phyloP scores from a whole-genome alignment of 106 monocot genomes.

The Acanthochlamys bracteata region DNA sequence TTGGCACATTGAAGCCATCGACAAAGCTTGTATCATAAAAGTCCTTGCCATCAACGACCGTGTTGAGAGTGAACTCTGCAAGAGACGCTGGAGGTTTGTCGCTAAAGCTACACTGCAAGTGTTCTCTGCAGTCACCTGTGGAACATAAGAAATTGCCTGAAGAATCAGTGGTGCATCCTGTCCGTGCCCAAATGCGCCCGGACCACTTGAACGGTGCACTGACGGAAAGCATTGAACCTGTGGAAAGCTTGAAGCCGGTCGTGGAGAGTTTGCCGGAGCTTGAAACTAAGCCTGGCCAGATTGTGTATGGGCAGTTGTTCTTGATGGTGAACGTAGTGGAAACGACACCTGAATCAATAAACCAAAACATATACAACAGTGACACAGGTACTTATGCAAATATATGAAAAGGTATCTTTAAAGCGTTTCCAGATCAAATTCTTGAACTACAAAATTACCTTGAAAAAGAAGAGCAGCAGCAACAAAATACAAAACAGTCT shows the following conservation, averaged over 20 bases:
- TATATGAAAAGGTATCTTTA: no score
- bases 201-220: conserved; percentile 17
- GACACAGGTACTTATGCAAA: no score
- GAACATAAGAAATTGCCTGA: conserved; percentile 17
- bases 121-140: conserved; percentile 20
- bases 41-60: conserved; percentile 20
- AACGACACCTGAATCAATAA: conserved; percentile 2
- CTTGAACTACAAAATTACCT: no score
- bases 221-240: not conserved
- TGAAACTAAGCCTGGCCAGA: conserved; percentile 15
- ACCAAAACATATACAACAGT: not conserved
- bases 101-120: conserved; percentile 21
- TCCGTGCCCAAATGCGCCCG: conserved; percentile 19
- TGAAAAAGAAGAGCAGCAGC: no score
- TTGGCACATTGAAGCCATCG: conserved; percentile 50
- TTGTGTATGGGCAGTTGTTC: conserved; percentile 18
- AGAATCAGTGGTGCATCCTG: conserved; percentile 4
- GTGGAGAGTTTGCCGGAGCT: conserved; percentile 6
- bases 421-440: no score
- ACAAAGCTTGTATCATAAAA: conserved; percentile 43
- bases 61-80: conserved; percentile 32
- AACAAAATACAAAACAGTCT: no score
- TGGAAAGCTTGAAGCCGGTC: conserved; percentile 12
- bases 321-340: conserved; percentile 16
- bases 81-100: conserved; percentile 25